Evolutionary conservation across 192 early-diverging fungal species (phyloP), one percentile per base, ranked within the genome.

Genomic region (Linnemannia exigua): DNA sequence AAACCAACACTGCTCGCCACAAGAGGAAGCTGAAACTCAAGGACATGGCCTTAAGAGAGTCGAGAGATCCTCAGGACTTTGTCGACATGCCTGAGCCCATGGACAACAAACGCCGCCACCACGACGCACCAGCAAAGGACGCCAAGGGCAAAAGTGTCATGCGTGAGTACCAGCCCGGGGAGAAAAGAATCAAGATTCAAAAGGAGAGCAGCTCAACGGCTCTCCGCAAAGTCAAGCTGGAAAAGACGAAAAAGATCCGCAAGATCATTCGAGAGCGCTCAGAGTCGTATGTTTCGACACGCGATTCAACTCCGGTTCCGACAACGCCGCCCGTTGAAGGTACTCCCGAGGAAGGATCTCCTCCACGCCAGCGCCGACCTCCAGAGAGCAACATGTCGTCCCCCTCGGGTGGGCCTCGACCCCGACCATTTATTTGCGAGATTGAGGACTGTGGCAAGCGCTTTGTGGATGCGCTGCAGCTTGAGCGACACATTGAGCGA

Each of bases 361-460:
- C 84, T 14, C 58, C 47, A 8, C 75, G 69, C 7, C 51, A 50
- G 20, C 68, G 77, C 4, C 82, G 68, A 25, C 74, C 67, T 22
- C 20, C 47, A 1, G 74, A 85, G 25, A 72, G 73, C 72, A 71
- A 71, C 61, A 51, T 71, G 31, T 63, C 78, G 1, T 80, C 79
- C 20, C 84, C 84, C 5, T 70, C 83, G 0, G 52, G 77, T 33
- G 70, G 54, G 12, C 41, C 51, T 12, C 84, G 84, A 36, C 84
- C 84, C 17, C 67, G 84, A 11, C 84, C 84, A 31, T 86, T 80
- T 71, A 46, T 80, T 22, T 86, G 84, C 38, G 44, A 86, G n/a
- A 86, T 86, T 22, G 84, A 80, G 66, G 84, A 86, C 51, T 86
- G 84, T 25, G 84, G 84, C 46, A 86, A 86, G 28, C 77, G 84